A percentile compares a stretch with the other conserved stretches of the same genome.
phyloP scores from a whole-genome alignment of 2,329 filamentous ascomycete genomes.

The Ophiocordyceps camponoti-saundersi region DNA sequence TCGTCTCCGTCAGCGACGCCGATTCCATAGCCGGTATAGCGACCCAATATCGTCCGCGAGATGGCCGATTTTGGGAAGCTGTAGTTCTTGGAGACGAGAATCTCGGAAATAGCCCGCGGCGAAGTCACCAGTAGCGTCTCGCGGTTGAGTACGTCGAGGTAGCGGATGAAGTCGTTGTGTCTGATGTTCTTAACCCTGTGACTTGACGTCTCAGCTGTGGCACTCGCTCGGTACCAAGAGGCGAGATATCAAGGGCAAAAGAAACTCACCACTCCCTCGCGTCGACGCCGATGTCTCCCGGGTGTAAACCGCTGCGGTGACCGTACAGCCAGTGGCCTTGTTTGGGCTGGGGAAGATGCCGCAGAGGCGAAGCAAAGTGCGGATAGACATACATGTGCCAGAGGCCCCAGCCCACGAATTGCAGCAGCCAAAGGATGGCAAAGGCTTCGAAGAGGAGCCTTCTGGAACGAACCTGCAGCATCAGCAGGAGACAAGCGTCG shows the following conservation, averaged over 20 bases:
- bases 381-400: slow-evolving; percentile 30
- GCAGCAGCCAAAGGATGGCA: slow-evolving; percentile 14
- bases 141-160: slow-evolving; percentile 38
- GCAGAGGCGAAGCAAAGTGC: slow-evolving; percentile 29
- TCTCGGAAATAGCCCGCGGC: slow-evolving; percentile 44
- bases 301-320: slow-evolving; percentile 14
- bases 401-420: slow-evolving; percentile 16
- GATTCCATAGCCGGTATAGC: slow-evolving; percentile 41
- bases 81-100: slow-evolving; percentile 47
- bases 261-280: background rate
- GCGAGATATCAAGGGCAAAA: background rate
- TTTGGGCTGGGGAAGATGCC: slow-evolving; percentile 26
- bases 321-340: slow-evolving; percentile 28
- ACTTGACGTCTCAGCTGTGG: background rate
- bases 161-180: slow-evolving; percentile 49
- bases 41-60: slow-evolving; percentile 56
- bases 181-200: slow-evolving; percentile 39
- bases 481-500: background rate
- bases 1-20: slow-evolving; percentile 14
- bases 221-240: too few relatives aligned
- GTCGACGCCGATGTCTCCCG: background rate
- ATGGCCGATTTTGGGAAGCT: slow-evolving; percentile 43
- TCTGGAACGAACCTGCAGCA: background rate
- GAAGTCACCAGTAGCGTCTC: slow-evolving; percentile 40
- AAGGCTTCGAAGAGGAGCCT: slow-evolving; percentile 5